Evolutionary conservation across 306 rosid genomes (phyloP).

Genomic region (Benincasa hispida): DNA sequence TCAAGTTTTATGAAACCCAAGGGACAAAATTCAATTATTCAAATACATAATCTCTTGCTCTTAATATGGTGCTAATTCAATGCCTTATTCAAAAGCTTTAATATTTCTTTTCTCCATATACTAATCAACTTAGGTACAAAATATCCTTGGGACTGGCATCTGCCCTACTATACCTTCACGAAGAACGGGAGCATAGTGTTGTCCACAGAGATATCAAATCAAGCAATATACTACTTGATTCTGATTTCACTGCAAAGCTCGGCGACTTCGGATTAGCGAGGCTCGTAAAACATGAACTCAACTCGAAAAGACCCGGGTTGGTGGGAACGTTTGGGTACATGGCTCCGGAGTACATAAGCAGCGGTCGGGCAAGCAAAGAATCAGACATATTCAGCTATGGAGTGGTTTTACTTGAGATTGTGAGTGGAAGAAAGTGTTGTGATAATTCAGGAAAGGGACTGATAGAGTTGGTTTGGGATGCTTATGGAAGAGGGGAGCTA

Average conservation of each 20-base stretch:
- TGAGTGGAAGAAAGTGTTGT: background rate
- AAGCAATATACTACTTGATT: background rate
- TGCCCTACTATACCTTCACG: background rate
- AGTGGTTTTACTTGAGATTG: background rate
- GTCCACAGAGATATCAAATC: background rate
- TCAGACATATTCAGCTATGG: background rate
- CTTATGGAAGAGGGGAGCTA: constrained; percentile 1
- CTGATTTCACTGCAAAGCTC: background rate
- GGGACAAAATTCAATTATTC: too few species aligned
- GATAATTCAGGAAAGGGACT: background rate
- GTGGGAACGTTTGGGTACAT: background rate
- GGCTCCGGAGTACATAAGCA: constrained; percentile 5
- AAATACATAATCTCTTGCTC: background rate
- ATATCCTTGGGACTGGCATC: background rate
- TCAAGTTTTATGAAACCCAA: too few species aligned
- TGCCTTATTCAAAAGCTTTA: background rate
- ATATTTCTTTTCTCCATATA: background rate
- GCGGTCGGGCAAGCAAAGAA: background rate
- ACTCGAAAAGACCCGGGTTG: background rate
- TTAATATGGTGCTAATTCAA: background rate
- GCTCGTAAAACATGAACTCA: background rate
- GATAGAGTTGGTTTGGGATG: constrained; percentile 1
- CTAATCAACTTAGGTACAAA: background rate
- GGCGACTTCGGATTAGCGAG: background rate
- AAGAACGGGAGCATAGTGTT: background rate